phyloP scores from a whole-genome alignment of 352 stramenopile species.

The Phytophthora colocasiae region DNA sequence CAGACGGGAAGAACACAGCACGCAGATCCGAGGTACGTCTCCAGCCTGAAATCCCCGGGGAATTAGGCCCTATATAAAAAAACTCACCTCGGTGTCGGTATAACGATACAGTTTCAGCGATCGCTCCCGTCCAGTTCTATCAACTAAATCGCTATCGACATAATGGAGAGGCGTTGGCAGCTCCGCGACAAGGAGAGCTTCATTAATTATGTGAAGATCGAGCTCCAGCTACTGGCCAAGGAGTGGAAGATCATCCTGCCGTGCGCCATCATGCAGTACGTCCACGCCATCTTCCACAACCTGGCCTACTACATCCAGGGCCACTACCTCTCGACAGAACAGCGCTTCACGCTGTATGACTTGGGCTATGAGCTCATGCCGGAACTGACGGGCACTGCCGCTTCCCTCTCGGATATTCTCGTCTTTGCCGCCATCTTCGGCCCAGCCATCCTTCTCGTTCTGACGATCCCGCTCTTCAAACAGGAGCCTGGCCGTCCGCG shows the following conservation, averaged over 20 bases:
- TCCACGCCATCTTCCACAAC: slow-evolving; percentile 88
- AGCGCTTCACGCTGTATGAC: slow-evolving; percentile 82
- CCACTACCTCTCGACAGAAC: slow-evolving; percentile 63
- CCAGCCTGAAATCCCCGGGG: background rate
- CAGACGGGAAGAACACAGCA: slow-evolving; percentile 13
- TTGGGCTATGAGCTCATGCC: slow-evolving; percentile 79
- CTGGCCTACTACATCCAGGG: slow-evolving; percentile 87
- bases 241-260: slow-evolving; percentile 83
- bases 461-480: slow-evolving; percentile 68
- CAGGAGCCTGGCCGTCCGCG: slow-evolving; percentile 71
- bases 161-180: slow-evolving; percentile 49
- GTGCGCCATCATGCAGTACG: slow-evolving; percentile 87
- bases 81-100: slow-evolving; percentile 2
- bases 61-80: background rate
- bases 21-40: slow-evolving; percentile 17
- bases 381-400: slow-evolving; percentile 54
- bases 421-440: slow-evolving; percentile 81
- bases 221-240: slow-evolving; percentile 60
- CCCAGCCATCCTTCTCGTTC: slow-evolving; percentile 72
- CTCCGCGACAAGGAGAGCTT: slow-evolving; percentile 66
- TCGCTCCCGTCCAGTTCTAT: background rate
- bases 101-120: slow-evolving; percentile 17
- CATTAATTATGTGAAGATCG: slow-evolving; percentile 68
- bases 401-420: slow-evolving; percentile 74
- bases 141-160: slow-evolving; percentile 3